phyloP scores from a whole-genome alignment of 148 eudicot genomes.

The Gaultheria prostrata region DNA sequence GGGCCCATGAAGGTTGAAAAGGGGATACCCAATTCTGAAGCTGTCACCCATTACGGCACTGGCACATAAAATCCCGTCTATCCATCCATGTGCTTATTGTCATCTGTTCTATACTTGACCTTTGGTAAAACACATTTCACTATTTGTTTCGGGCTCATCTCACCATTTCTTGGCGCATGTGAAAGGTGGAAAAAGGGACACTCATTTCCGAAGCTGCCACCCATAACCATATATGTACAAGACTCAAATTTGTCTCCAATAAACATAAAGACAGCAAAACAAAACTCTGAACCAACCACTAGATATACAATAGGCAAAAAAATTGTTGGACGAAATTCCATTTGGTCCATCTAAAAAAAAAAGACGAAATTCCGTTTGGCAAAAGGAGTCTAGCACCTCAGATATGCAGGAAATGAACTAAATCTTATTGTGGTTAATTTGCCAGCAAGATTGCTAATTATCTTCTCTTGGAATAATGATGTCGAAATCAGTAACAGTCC shows the following conservation, averaged over 20 bases:
- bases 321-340: too few species aligned
- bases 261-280: background rate
- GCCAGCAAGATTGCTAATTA: background rate
- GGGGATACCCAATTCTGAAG: too few species aligned
- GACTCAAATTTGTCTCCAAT: background rate
- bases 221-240: background rate
- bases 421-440: background rate
- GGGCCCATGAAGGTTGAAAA: too few species aligned
- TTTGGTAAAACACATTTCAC: too few species aligned
- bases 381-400: background rate
- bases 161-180: too few species aligned
- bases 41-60: too few species aligned
- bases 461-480: constrained; percentile 27
- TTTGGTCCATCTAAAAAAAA: too few species aligned
- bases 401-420: background rate
- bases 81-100: too few species aligned
- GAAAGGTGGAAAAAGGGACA: background rate
- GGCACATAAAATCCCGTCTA: too few species aligned
- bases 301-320: background rate
- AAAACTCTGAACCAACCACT: background rate
- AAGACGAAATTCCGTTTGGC: too few species aligned
- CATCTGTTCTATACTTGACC: too few species aligned
- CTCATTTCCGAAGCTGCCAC: background rate
- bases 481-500: constrained; percentile 52
- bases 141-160: too few species aligned